Conservation (phyloP, 495 filamentous ascomycete genomes). For the Aspergillus bridgeri region DNA sequence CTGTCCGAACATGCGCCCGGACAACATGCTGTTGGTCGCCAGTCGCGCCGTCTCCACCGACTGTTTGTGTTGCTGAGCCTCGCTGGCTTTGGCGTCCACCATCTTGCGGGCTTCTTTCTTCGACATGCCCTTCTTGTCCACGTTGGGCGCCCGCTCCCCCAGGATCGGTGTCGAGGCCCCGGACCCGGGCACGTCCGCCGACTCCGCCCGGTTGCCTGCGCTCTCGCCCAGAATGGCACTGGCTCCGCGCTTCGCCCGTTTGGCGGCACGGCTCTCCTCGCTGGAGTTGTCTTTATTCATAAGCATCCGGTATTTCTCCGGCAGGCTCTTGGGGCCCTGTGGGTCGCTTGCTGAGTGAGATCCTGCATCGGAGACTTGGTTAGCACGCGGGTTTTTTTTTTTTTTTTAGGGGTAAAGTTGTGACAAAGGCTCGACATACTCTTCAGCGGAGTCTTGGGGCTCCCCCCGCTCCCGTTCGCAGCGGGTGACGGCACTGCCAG, state of each 20-base stretch:
- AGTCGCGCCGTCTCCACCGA: conserved; percentile 47
- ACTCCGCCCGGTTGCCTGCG: conserved; percentile 28
- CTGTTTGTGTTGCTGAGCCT: conserved; percentile 50
- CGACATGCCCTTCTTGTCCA: conserved; percentile 54
- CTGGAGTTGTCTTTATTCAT: conserved; percentile 32
- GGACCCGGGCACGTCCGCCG: conserved; percentile 39
- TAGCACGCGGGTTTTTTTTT: background rate
- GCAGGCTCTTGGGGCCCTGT: conserved; percentile 19
- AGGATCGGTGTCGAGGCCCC: conserved; percentile 39
- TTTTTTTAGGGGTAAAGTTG: background rate
- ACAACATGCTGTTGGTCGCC: conserved; percentile 45
- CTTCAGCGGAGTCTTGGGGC: conserved; percentile 54
- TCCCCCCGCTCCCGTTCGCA: conserved; percentile 31
- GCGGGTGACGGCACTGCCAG: conserved; percentile 48
- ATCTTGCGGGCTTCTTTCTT: conserved; percentile 54
- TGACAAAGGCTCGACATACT: conserved; percentile 41
- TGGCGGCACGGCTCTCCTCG: conserved; percentile 53
- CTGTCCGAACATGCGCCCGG: conserved; percentile 40
- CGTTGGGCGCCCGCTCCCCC: conserved; percentile 39
- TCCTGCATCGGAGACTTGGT: conserved; percentile 31
- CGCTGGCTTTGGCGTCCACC: conserved; percentile 46
- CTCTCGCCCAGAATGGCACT: conserved; percentile 41
- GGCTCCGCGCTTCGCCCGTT: conserved; percentile 46
- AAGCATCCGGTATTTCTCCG: conserved; percentile 34
- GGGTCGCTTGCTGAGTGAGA: conserved; percentile 23